Percentiles rank a stretch among this genome's conserved stretches.
phyloP scores from a whole-genome alignment of 352 stramenopile species.

The Phytopythium helicoides region DNA sequence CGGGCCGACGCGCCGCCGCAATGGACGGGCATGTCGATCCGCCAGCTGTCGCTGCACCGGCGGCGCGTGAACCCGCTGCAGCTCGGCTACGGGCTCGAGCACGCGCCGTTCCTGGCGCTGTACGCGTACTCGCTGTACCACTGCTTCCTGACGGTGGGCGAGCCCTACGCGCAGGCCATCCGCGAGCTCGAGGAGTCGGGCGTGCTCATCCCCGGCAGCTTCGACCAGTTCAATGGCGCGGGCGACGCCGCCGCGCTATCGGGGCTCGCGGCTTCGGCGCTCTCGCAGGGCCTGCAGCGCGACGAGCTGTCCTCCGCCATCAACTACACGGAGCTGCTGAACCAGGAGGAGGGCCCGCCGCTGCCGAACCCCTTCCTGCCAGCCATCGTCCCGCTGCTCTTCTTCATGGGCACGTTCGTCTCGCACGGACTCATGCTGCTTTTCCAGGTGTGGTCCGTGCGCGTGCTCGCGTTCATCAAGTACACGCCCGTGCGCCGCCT shows the following conservation, averaged over 20 bases:
- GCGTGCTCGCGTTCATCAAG: constrained; percentile 81
- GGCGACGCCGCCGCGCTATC: constrained; percentile 37
- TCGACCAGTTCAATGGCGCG: constrained; percentile 15
- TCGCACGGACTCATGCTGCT: constrained; percentile 87
- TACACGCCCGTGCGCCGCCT: constrained; percentile 71
- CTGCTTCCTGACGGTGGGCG: constrained; percentile 57
- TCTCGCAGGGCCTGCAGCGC: constrained; percentile 66
- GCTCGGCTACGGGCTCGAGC: constrained; percentile 66
- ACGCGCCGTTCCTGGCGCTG: constrained; percentile 63
- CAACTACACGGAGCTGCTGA: constrained; percentile 59
- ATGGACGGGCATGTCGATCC: constrained; percentile 75
- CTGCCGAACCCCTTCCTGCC: constrained; percentile 91
- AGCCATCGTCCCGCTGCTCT: constrained; percentile 88
- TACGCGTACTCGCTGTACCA: constrained; percentile 74
- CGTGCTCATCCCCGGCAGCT: constrained; percentile 31
- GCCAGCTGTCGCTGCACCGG: constrained; percentile 58
- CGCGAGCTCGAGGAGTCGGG: constrained; percentile 64
- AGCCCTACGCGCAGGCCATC: constrained; percentile 76
- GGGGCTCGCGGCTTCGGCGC: constrained; percentile 64
- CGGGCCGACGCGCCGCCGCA: constrained; percentile 34
- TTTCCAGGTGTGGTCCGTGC: constrained; percentile 87
- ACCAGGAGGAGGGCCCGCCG: constrained; percentile 55
- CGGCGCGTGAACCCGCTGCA: constrained; percentile 55
- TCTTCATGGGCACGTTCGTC: constrained; percentile 70
- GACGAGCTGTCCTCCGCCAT: constrained; percentile 36